These are phyloP conservation scores for Diplodia scrobiculata DNA, from an alignment of 2,329 filamentous ascomycete genomes.

Conservation along the genomic window DNA sequence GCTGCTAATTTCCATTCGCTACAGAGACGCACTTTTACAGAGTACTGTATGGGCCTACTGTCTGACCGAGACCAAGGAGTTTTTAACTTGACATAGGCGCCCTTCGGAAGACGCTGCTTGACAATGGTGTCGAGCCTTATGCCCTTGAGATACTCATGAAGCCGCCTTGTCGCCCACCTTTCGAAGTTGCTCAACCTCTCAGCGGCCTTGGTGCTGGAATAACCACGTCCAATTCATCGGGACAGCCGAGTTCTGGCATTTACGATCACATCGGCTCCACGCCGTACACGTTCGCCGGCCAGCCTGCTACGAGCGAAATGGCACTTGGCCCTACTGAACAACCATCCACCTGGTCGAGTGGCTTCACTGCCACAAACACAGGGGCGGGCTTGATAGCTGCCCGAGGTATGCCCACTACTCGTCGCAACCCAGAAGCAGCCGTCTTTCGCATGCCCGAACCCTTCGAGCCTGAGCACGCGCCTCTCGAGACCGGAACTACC, in stretches of 20 bases:
- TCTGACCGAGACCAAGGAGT: background rate
- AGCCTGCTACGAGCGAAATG: background rate
- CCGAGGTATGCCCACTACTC: background rate
- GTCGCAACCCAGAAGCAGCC: background rate
- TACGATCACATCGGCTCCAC: background rate
- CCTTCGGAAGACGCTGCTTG: slow-evolving; percentile 7
- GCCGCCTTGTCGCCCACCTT: background rate
- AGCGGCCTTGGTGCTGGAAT: background rate
- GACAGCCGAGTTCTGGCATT: background rate
- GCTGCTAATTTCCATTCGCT: background rate
- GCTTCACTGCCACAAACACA: background rate
- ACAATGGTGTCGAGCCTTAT: background rate
- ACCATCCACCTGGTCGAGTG: background rate
- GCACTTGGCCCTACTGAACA: background rate
- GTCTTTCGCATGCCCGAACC: background rate
- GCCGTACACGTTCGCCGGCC: background rate
- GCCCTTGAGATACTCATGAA: background rate
- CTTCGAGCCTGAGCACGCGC: background rate
- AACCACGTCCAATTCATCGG: background rate
- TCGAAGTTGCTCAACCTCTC: background rate
- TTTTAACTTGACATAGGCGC: background rate
- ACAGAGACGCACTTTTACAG: background rate
- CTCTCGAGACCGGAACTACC: background rate
- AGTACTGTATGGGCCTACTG: background rate
- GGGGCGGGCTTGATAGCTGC: background rate